A percentile compares a stretch with the other conserved stretches of the same genome.
Evolutionary conservation across 768 basidiomycete genomes (phyloP).

Genomic region (Rhizopogon salebrosus): DNA sequence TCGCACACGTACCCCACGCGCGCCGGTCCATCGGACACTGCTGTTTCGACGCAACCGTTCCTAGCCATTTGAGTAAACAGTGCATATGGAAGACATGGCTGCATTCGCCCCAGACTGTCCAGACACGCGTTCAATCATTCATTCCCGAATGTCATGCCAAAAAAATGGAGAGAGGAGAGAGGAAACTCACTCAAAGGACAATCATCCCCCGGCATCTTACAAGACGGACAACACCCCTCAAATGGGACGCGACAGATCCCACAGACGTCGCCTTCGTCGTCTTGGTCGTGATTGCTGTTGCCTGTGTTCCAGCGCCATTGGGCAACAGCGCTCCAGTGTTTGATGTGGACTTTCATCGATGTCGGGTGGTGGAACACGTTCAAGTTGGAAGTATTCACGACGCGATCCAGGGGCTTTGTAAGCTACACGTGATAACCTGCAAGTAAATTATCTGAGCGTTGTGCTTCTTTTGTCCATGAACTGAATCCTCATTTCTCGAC

Average conservation of each 20-base stretch:
- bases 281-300: constrained; percentile 20
- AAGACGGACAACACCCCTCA: constrained; percentile 93
- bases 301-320: constrained; percentile 82
- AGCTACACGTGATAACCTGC: no score
- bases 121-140: no score
- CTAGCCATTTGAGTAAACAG: constrained; percentile 94
- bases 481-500: no score
- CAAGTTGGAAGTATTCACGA: no score
- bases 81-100: constrained; percentile 99
- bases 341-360: constrained; percentile 75
- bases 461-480: neutral
- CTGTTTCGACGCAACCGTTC: constrained; percentile 82
- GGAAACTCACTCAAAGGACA: constrained; percentile 75
- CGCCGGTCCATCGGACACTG: constrained; percentile 99
- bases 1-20: constrained; percentile 69
- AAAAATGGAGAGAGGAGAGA: neutral
- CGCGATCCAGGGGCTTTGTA: no score
- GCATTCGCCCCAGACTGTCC: constrained; percentile 98
- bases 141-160: no score
- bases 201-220: constrained; percentile 95
- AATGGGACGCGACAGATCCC: constrained; percentile 90
- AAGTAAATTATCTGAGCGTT: no score
- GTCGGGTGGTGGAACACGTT: neutral
- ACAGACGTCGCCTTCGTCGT: constrained; percentile 61
- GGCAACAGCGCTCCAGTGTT: constrained; percentile 84